Base-by-base conservation (phyloP, 805 yeast genomes). In the Sporopachydermia quercuum region DNA sequence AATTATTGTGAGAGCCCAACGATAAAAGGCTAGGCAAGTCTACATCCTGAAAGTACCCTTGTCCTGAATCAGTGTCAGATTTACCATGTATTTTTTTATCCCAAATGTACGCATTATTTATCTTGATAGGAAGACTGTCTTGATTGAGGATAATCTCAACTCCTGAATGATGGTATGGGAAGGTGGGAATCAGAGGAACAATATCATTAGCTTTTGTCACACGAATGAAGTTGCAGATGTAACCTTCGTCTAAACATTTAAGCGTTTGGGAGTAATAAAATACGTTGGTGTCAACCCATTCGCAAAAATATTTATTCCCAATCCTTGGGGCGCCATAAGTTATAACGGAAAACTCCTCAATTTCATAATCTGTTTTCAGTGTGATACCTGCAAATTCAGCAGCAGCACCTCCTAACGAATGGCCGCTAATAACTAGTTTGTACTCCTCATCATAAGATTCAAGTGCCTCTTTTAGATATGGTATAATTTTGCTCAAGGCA, bases 351-450 rank as follows among this genome's bases (percentile, higher is more conserved):
- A 23, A n/a, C 1, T 81, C 78, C 3, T 68, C 54, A 42, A 57
- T 58, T 0, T 83, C 84, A 49, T 70, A 44, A 14, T 71, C 49
- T 41, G 66, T 57, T n/a, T 23, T 23, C 37, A 77, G 61, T 48
- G 80, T 91, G 15, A 74, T 61, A 0, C 81, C 89, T 4, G 73
- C 66, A 23, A 83, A 56, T 3, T 65, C 56, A 2, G 86, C 78
- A 39, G 78, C 54, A 0, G 87, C 86, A 4, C 78, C 93, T 2
- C 86, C 87, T 35, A 82, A 56, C 0, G 91, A 82, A 56, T 83
- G 94, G 0, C 93, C 93, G 1, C 76, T 61, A 1, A 78, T 63
- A 2, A 70, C 63, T 3, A 79, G 42, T 15, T 61, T 52, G 51
- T 75, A 78, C 16, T 63, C 66, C 0, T 74, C 70, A 48, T 67